These are phyloP conservation scores for Pyrenophora seminiperda DNA, from an alignment of 2,329 filamentous ascomycete genomes.

Conservation along the genomic window DNA sequence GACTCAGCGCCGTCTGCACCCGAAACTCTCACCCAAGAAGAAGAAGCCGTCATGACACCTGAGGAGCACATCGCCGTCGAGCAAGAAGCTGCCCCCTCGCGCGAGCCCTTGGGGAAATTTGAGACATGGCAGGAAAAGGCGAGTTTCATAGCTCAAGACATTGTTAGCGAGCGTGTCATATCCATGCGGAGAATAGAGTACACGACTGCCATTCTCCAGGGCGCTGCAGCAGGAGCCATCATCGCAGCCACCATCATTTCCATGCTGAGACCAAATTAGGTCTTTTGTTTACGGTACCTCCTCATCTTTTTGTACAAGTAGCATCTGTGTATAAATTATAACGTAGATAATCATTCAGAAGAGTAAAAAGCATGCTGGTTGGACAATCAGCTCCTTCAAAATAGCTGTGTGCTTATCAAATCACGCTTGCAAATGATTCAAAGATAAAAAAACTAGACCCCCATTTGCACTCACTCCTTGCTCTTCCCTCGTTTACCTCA, in stretches of 20 bases:
- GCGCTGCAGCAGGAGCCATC: constrained; percentile 50
- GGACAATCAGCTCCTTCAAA: too few relatives aligned
- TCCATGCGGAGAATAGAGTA: constrained; percentile 54
- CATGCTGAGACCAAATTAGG: constrained; percentile 29
- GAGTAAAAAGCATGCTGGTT: too few relatives aligned
- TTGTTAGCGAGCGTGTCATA: constrained; percentile 53
- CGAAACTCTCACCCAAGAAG: constrained; percentile 13
- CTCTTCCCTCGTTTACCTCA: constrained; percentile 22
- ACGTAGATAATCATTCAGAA: too few relatives aligned
- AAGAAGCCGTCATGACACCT: constrained; percentile 10
- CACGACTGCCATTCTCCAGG: constrained; percentile 53
- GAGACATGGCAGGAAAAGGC: constrained; percentile 32
- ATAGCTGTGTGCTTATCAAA: too few relatives aligned
- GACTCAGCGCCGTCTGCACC: constrained; percentile 12
- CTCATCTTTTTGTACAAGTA: constrained; percentile 9
- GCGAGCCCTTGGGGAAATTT: constrained; percentile 10
- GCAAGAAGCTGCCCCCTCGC: constrained; percentile 17
- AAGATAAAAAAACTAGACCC: too few relatives aligned
- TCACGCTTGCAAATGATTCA: too few relatives aligned
- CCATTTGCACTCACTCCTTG: too few relatives aligned
- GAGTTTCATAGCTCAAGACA: constrained; percentile 34
- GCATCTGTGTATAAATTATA: constrained; percentile 1
- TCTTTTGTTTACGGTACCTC: background rate
- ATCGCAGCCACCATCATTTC: constrained; percentile 39
- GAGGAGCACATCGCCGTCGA: constrained; percentile 25